These are phyloP conservation scores for Globisporangium cystogenes DNA, from an alignment of 352 stramenopile genomes.

Conservation along the genomic window DNA sequence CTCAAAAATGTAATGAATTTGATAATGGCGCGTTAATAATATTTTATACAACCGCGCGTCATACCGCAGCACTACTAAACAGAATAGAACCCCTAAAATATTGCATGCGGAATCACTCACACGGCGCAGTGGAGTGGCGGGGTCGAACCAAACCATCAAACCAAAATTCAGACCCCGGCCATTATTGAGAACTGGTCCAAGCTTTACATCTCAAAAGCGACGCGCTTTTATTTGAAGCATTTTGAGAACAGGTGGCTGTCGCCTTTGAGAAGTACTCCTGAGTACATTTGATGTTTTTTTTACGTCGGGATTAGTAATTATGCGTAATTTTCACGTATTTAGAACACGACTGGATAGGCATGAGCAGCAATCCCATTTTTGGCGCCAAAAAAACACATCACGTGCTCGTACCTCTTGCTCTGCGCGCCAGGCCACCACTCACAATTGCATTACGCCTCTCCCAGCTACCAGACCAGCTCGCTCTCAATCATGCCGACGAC, in stretches of 20 bases:
- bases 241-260: neutral
- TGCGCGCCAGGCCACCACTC: too few relatives aligned
- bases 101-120: conserved; percentile 1
- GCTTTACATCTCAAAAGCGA: conserved; percentile 2
- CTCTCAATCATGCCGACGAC: too few relatives aligned
- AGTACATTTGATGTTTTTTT: too few relatives aligned
- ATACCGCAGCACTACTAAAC: neutral
- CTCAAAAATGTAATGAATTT: neutral
- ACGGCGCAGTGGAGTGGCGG: conserved; percentile 10
- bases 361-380: too few relatives aligned
- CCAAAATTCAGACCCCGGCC: conserved; percentile 4
- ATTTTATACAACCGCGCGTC: neutral
- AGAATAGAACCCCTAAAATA: neutral
- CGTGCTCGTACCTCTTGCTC: too few relatives aligned
- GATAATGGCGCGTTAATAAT: neutral
- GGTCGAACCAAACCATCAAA: conserved; percentile 11
- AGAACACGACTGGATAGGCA: too few relatives aligned
- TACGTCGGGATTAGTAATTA: too few relatives aligned
- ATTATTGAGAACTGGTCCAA: neutral
- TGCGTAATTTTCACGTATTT: too few relatives aligned
- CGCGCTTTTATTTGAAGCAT: conserved; percentile 1
- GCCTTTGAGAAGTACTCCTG: conserved; percentile 3
- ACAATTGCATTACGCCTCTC: too few relatives aligned
- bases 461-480: too few relatives aligned
- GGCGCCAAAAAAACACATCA: too few relatives aligned